Evolutionary conservation across 805 yeast species (phyloP), one percentile per base, ranked within the genome.

Genomic region (Candida anglica): DNA sequence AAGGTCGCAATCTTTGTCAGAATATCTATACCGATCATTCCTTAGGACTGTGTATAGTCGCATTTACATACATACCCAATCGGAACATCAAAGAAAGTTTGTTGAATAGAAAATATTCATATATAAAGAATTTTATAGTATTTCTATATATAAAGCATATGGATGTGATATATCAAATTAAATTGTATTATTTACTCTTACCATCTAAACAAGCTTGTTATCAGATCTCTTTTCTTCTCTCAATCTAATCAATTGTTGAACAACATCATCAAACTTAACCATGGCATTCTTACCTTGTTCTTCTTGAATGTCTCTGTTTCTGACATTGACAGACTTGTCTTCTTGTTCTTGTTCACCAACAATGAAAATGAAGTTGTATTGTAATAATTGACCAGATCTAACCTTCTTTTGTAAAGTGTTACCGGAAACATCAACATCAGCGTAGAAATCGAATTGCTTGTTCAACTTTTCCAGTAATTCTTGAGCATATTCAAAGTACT

Each of bases 371-470:
- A 88, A 93, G 75, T 93, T 93, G 71, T 88, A 93, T 65, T 85
- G 88, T 69, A 82, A 80, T 57, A 91, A 57, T 75, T 93, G 98
- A 53, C 97, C 98, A 50, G 77, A 85, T 77, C 98, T 87, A 41
- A 93, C 88, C 81, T 93, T 93, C 91, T 93, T 93, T 63, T 86
- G 96, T 63, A 93, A 75, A 36, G 99, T 93, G 75, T 93, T 91
- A 69, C 96, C 97, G 32, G 89, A 75, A 39, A 87, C 65, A 59
- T 93, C 99, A 39, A 78, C 95, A 56, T 93, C 99, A 27, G 95
- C 93, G 55, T 76, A 87, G 74, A 91, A 84, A 19, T 88, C 91
- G 46, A 79, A 78, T 38, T 67, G 71, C 56, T 83, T 81, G 36
- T 53, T 63, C 57, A 82, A 69, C 46, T 63, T 61, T 53, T 83